Evolutionary conservation across 2,329 filamentous ascomycete species (phyloP).

Genomic region (Cordyceps pruinosa): DNA sequence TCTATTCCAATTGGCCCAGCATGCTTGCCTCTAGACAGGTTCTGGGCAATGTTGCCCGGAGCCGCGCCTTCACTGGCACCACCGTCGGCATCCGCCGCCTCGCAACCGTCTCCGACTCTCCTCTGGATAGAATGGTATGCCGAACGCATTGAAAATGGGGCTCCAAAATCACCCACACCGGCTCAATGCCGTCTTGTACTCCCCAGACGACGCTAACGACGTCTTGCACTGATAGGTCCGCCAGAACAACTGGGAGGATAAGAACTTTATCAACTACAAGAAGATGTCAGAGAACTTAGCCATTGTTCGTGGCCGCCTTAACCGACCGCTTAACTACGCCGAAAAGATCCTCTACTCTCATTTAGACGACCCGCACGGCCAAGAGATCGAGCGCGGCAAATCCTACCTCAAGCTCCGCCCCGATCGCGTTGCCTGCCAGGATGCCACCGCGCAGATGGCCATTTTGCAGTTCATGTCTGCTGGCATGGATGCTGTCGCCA

Average conservation of each 20-base stretch:
- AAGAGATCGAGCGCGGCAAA: slow-evolving; percentile 91
- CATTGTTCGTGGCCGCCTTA: slow-evolving; percentile 82
- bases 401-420: slow-evolving; percentile 96
- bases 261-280: slow-evolving; percentile 98
- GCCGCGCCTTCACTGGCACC: slow-evolving; percentile 47
- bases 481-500: slow-evolving; percentile 90
- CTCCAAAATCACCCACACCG: not conserved
- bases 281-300: slow-evolving; percentile 98
- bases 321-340: slow-evolving; percentile 87
- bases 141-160: not conserved
- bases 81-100: slow-evolving; percentile 62
- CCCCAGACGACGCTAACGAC: not conserved
- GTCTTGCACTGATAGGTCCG: slow-evolving; percentile 48
- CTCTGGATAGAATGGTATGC: slow-evolving; percentile 80
- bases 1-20: slow-evolving; percentile 28
- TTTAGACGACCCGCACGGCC: slow-evolving; percentile 89
- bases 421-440: slow-evolving; percentile 97
- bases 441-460: slow-evolving; percentile 99
- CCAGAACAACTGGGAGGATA: slow-evolving; percentile 95
- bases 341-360: slow-evolving; percentile 99
- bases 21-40: slow-evolving; percentile 69
- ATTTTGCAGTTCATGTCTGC: slow-evolving; percentile 99
- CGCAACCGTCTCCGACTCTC: slow-evolving; percentile 78
- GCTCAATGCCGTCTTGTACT: not conserved
- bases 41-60: slow-evolving; percentile 57